phyloP scores from a whole-genome alignment of 495 filamentous ascomycete species.

The Halenospora varia region DNA sequence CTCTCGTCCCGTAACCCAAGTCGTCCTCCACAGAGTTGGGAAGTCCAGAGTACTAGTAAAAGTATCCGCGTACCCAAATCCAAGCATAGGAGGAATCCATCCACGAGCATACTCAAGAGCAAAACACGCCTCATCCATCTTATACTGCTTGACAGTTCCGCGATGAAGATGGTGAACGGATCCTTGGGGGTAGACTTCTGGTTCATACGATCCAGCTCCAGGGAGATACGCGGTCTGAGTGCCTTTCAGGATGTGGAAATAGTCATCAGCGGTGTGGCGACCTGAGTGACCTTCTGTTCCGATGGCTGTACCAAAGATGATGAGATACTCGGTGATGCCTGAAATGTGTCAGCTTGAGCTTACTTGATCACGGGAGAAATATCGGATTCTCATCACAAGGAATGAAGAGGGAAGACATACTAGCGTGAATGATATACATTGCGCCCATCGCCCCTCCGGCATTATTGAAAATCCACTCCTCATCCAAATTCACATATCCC shows the following conservation, averaged over 20 bases:
- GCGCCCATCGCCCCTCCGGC: slow-evolving; percentile 83
- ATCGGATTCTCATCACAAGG: background rate
- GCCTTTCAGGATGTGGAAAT: slow-evolving; percentile 83
- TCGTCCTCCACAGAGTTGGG: slow-evolving; percentile 73
- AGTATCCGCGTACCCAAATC: slow-evolving; percentile 80
- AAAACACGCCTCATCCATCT: slow-evolving; percentile 75
- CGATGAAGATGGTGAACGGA: slow-evolving; percentile 72
- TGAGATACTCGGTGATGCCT: slow-evolving; percentile 71
- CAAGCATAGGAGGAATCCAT: slow-evolving; percentile 87
- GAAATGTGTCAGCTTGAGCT: background rate
- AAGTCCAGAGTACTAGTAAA: slow-evolving; percentile 73
- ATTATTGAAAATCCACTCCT: slow-evolving; percentile 74
- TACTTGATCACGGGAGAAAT: background rate
- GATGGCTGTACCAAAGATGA: slow-evolving; percentile 72
- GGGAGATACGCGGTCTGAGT: slow-evolving; percentile 69
- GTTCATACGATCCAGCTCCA: slow-evolving; percentile 61
- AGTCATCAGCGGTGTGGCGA: slow-evolving; percentile 85
- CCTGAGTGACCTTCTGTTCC: slow-evolving; percentile 86
- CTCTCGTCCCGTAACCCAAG: slow-evolving; percentile 63
- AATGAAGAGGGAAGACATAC: slow-evolving; percentile 37
- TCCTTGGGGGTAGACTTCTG: slow-evolving; percentile 72
- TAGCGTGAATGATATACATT: slow-evolving; percentile 87
- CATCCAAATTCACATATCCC: slow-evolving; percentile 51
- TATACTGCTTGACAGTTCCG: slow-evolving; percentile 80
- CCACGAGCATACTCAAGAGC: slow-evolving; percentile 85